A percentile compares a stretch with the other conserved stretches of the same genome.
Conservation (phyloP, 306 rosid species). For the Cicer chorassanicum region DNA sequence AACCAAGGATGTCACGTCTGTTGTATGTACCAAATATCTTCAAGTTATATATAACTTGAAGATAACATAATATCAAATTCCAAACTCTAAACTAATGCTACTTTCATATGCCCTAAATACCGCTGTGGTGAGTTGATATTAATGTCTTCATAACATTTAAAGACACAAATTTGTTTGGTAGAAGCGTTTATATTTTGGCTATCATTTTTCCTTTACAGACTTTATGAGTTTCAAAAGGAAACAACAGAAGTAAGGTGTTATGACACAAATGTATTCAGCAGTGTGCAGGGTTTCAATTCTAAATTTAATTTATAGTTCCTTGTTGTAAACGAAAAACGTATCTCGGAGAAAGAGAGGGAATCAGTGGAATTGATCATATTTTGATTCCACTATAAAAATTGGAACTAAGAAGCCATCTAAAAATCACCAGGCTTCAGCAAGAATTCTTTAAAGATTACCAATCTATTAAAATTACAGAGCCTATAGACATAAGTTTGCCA, state of each 20-base stretch:
- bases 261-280: not conserved
- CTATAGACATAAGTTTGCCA: not conserved
- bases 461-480: slow-evolving; percentile 17
- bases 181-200: not conserved
- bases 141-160: slow-evolving; percentile 25
- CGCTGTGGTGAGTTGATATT: slow-evolving; percentile 10
- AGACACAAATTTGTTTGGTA: not conserved
- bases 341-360: not conserved
- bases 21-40: slow-evolving; percentile 10
- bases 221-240: slow-evolving; percentile 7
- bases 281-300: slow-evolving; percentile 8
- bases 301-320: not conserved
- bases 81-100: not conserved
- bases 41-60: not conserved
- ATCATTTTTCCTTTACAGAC: not conserved
- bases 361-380: not conserved
- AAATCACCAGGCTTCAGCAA: slow-evolving; percentile 23
- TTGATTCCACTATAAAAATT: slow-evolving; percentile 14
- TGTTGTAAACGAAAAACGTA: not conserved
- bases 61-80: no score
- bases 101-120: not conserved
- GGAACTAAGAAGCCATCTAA: slow-evolving; percentile 19
- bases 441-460: slow-evolving; percentile 20
- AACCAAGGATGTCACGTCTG: not conserved
- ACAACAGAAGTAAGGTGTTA: not conserved